phyloP scores from a whole-genome alignment of 2,329 filamentous ascomycete genomes.

The Cryoendolithus antarcticus region DNA sequence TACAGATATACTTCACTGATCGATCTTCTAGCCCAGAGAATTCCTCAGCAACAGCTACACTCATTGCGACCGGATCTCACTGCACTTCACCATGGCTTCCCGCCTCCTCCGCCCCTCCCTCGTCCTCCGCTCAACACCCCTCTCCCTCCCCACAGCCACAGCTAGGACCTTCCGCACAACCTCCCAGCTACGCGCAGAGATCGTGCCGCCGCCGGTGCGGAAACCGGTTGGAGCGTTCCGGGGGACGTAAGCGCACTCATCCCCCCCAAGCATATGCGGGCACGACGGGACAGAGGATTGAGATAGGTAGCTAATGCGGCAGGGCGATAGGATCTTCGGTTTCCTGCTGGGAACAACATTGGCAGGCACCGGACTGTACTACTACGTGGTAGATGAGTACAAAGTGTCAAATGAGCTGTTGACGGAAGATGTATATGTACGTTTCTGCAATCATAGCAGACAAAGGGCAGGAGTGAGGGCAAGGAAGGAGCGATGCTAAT shows the following conservation, averaged over 20 bases:
- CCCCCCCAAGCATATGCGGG: neutral
- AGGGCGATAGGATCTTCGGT: slow-evolving; percentile 58
- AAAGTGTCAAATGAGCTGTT: slow-evolving; percentile 85
- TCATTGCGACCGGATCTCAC: too few relatives aligned
- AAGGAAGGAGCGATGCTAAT: too few relatives aligned
- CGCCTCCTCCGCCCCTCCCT: slow-evolving; percentile 23
- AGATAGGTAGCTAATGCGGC: too few relatives aligned
- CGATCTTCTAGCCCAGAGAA: too few relatives aligned
- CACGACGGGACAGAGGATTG: too few relatives aligned
- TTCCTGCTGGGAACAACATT: slow-evolving; percentile 78
- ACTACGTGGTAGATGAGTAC: slow-evolving; percentile 88
- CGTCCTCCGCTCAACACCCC: slow-evolving; percentile 22
- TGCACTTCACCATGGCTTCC: slow-evolving; percentile 28
- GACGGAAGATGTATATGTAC: slow-evolving; percentile 90
- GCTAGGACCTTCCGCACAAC: slow-evolving; percentile 5
- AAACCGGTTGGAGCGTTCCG: slow-evolving; percentile 60
- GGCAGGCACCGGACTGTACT: slow-evolving; percentile 73
- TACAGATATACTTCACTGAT: too few relatives aligned
- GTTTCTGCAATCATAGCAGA: slow-evolving; percentile 27
- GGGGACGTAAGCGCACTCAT: slow-evolving; percentile 47
- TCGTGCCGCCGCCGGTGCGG: slow-evolving; percentile 35
- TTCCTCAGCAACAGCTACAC: too few relatives aligned
- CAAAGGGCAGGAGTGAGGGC: too few relatives aligned
- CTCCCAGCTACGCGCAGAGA: slow-evolving; percentile 2
- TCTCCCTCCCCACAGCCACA: slow-evolving; percentile 9